Evolutionary conservation across 129 eudicot genomes (phyloP).

Genomic region (Chrysanthemum lavandulifolium): DNA sequence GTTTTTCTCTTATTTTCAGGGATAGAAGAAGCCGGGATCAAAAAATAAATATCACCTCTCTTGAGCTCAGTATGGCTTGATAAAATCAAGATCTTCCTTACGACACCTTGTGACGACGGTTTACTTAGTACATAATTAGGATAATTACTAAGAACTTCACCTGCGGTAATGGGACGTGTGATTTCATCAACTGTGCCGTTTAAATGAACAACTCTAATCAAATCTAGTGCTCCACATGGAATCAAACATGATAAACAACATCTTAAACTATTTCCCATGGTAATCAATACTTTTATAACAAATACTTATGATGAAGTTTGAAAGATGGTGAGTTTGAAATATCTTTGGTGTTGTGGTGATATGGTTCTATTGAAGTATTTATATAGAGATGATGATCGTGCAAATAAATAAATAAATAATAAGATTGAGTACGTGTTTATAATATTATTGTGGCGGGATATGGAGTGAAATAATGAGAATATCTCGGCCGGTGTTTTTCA

Average conservation of each 20-base stretch:
- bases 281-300: neutral
- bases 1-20: constrained; percentile 59
- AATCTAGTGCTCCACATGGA: constrained; percentile 90
- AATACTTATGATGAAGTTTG: neutral
- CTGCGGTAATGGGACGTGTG: constrained; percentile 70
- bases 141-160: constrained; percentile 61
- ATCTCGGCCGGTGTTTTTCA: constrained; percentile 14
- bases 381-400: constrained; percentile 20
- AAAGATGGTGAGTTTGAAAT: constrained; percentile 4
- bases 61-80: constrained; percentile 72
- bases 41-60: constrained; percentile 73
- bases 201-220: constrained; percentile 81
- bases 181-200: constrained; percentile 80
- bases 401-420: neutral
- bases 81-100: constrained; percentile 51
- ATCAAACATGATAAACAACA: constrained; percentile 89
- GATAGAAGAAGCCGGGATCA: constrained; percentile 67
- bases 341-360: neutral
- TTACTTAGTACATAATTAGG: constrained; percentile 73
- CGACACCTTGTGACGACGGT: constrained; percentile 66
- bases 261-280: constrained; percentile 76
- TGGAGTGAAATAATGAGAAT: constrained; percentile 27
- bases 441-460: constrained; percentile 8
- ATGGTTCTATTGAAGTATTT: constrained; percentile 20
- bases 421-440: constrained; percentile 16